phyloP scores from a whole-genome alignment of 2,329 filamentous ascomycete species.

The Elsinoe fawcettii region DNA sequence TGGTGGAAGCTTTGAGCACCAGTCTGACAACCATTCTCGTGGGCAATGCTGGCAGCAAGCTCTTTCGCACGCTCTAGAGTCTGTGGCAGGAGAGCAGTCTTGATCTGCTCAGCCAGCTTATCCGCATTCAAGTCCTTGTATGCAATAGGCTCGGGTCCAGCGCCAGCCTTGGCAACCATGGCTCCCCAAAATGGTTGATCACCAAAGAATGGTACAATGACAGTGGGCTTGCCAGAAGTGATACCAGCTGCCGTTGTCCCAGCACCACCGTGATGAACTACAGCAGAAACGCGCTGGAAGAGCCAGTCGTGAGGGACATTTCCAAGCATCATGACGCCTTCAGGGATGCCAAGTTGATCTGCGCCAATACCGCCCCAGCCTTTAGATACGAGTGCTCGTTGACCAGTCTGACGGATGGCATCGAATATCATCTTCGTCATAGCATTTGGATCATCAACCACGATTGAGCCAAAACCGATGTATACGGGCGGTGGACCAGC shows the following conservation, averaged over 20 bases:
- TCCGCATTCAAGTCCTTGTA: conserved; percentile 34
- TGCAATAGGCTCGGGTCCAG: conserved; percentile 34
- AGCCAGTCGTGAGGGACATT: conserved; percentile 54
- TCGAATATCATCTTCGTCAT: conserved; percentile 67
- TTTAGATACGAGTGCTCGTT: conserved; percentile 47
- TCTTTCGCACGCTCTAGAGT: conserved; percentile 28
- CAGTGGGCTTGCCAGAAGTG: conserved; percentile 41
- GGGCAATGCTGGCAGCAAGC: conserved; percentile 34
- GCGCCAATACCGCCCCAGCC: conserved; percentile 48
- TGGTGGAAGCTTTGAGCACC: conserved; percentile 39
- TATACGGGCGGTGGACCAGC: conserved; percentile 67
- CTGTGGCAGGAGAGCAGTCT: conserved; percentile 31
- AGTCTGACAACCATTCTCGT: conserved; percentile 33
- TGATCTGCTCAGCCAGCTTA: conserved; percentile 36
- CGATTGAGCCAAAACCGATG: conserved; percentile 77
- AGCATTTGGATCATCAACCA: conserved; percentile 65
- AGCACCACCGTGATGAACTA: conserved; percentile 54
- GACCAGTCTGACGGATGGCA: conserved; percentile 49
- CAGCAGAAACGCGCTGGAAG: conserved; percentile 47
- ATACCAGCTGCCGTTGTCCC: conserved; percentile 50
- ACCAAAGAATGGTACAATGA: conserved; percentile 50
- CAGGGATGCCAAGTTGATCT: conserved; percentile 33
- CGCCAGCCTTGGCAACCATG: conserved; percentile 36
- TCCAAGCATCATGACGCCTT: conserved; percentile 44
- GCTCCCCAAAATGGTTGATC: conserved; percentile 57